These are phyloP conservation scores for Barnettozyma sucrosica DNA, from an alignment of 805 yeast genomes.

Conservation along the genomic window DNA sequence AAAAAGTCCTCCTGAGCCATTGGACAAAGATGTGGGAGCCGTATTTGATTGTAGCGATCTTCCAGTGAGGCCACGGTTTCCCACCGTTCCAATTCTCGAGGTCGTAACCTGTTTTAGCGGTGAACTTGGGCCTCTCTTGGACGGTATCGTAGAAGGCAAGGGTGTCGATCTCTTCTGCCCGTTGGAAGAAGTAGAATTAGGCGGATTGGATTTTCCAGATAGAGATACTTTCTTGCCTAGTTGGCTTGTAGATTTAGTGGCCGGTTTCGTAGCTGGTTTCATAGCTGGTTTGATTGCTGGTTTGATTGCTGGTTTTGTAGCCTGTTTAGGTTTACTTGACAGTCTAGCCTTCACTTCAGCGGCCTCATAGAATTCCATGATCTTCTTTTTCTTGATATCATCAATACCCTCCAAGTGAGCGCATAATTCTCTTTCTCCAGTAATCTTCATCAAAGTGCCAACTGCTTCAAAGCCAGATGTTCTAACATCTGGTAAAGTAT, in stretches of 20 bases:
- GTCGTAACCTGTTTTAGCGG: slow-evolving; percentile 43
- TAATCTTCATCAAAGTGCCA: slow-evolving; percentile 78
- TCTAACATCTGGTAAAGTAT: slow-evolving; percentile 81
- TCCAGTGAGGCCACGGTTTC: slow-evolving; percentile 34
- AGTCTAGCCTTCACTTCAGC: slow-evolving; percentile 48
- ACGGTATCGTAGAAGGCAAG: slow-evolving; percentile 40
- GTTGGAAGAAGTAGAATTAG: slow-evolving; percentile 8
- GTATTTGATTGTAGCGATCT: slow-evolving; percentile 33
- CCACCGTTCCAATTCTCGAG: slow-evolving; percentile 23
- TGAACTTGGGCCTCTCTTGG: slow-evolving; percentile 66
- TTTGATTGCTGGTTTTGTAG: slow-evolving; percentile 10
- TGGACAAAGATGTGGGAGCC: slow-evolving; percentile 4
- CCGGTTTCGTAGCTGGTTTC: slow-evolving; percentile 19
- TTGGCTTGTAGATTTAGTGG: slow-evolving; percentile 8
- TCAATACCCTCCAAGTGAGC: slow-evolving; percentile 65
- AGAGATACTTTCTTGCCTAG: slow-evolving; percentile 14
- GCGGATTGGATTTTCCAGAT: slow-evolving; percentile 5
- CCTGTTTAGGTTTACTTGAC: slow-evolving; percentile 24
- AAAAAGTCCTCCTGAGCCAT: background rate
- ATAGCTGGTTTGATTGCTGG: too few species aligned
- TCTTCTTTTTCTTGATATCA: slow-evolving; percentile 65
- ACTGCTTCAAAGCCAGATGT: slow-evolving; percentile 69
- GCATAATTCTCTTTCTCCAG: slow-evolving; percentile 65
- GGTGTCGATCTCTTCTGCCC: slow-evolving; percentile 10
- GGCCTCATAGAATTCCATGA: slow-evolving; percentile 48